A percentile compares a stretch with the other conserved stretches of the same genome.
Evolutionary conservation across 2,329 filamentous ascomycete species (phyloP).

Genomic region (Parasarocladium wereldwijsianum): DNA sequence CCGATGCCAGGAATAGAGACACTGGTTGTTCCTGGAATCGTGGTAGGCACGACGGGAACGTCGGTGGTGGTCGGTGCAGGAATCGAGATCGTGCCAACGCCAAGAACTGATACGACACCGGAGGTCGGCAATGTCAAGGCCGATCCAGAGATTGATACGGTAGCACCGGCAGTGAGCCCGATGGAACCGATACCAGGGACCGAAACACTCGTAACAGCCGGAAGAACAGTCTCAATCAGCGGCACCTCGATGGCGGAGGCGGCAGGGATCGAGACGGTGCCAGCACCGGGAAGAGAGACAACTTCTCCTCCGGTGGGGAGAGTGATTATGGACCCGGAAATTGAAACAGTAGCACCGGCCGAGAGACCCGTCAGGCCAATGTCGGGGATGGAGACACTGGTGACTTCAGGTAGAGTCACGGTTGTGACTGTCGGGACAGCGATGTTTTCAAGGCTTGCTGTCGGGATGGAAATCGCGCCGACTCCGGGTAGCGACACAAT

Average conservation of each 20-base stretch:
- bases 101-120: not conserved
- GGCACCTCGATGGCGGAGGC: no score
- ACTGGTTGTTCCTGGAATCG: no score
- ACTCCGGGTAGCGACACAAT: not conserved
- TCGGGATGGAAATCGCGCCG: slow-evolving; percentile 1
- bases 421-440: no score
- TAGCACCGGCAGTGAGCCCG: not conserved
- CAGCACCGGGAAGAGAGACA: slow-evolving; percentile 1
- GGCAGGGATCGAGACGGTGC: slow-evolving; percentile 1
- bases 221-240: no score
- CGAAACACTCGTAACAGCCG: no score
- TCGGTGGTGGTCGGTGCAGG: not conserved
- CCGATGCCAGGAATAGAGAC: not conserved
- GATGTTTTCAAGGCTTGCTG: no score
- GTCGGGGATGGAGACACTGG: not conserved
- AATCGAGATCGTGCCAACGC: slow-evolving; percentile 1
- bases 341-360: not conserved
- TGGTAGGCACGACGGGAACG: no score
- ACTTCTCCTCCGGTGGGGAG: not conserved
- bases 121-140: not conserved
- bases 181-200: not conserved
- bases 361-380: not conserved
- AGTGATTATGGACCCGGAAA: slow-evolving; percentile 1
- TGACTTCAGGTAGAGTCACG: no score
- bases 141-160: slow-evolving; percentile 1